Base-by-base conservation (phyloP, 805 yeast species). In the Teunomyces pallodes region DNA sequence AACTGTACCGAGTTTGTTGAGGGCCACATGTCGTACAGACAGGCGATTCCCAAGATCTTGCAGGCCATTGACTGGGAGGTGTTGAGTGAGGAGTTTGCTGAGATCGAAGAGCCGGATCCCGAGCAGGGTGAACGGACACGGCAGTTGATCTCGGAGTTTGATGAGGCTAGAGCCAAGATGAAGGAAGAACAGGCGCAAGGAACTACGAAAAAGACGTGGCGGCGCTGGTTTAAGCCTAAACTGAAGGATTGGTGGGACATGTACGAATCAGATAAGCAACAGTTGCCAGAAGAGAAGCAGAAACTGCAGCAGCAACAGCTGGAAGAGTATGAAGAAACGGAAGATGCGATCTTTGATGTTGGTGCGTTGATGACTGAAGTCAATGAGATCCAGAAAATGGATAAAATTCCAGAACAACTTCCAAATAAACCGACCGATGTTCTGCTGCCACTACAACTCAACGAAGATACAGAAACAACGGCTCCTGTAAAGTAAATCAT, bases 21-120 rank as follows among this genome's bases (percentile, higher is more conserved):
- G 51, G 99, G 99, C 1, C 99, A 94, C 70, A 89, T 94, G 97
- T 90, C 87, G n/a, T 94, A 94, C 68, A 86, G 99, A 70, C 86
- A 86, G 52, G 90, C 90, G 9, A 90, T 94, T 79, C 99, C 99
- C 1, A 82, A 81, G 56, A 75, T 94, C 39, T 64, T 94, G 54
- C 78, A 79, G 52, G 67, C 70, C 44, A 57, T 88, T 36, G 91
- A 87, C 3, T 86, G 95, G 83, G 86, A 87, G 47, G 90, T 94
- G 4, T 64, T 90, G 36, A 81, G 86, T 53, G 99, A 94, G 50
- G 96, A 91, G 63, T 94, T 94, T 62, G 85, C 87, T 14, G 99
- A 94, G 66, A 91, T 94, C 55, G 97, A 91, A 63, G 97, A 92
- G 61, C 95, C 97, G 0, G 96, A 92, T 65, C 89, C 96, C 2